These are phyloP conservation scores for Salpingoeca rosetta DNA, from an alignment of 78 protist species.

Conservation along the genomic window DNA sequence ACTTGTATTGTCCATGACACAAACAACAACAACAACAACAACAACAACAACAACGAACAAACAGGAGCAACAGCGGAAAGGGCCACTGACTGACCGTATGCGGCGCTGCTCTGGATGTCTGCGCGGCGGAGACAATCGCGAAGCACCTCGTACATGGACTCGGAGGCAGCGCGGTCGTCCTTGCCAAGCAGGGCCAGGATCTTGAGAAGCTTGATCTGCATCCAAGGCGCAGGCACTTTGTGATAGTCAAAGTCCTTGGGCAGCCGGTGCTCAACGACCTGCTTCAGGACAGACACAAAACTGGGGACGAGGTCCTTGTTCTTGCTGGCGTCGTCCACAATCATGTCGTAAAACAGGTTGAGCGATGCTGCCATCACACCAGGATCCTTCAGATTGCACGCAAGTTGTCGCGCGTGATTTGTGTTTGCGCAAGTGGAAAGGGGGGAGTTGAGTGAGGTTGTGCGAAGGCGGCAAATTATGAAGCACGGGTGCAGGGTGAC, in stretches of 20 bases:
- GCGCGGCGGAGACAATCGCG: slow-evolving; percentile 55
- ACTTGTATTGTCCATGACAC: too few species aligned
- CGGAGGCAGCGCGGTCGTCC: slow-evolving; percentile 9
- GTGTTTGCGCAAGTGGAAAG: too few species aligned
- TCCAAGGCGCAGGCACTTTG: slow-evolving; percentile 91
- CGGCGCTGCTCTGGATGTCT: slow-evolving; percentile 13
- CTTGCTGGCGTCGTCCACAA: slow-evolving; percentile 6
- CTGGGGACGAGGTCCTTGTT: slow-evolving; percentile 59
- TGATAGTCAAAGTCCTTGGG: slow-evolving; percentile 74
- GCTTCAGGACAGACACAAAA: slow-evolving; percentile 73
- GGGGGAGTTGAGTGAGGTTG: too few species aligned
- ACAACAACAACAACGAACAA: too few species aligned
- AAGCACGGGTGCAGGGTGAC: neutral
- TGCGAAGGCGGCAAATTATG: neutral
- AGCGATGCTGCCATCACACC: slow-evolving; percentile 79
- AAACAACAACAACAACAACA: too few species aligned
- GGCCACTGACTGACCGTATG: neutral
- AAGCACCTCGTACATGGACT: slow-evolving; percentile 53
- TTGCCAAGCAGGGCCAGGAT: slow-evolving; percentile 65
- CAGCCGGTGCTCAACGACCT: slow-evolving; percentile 72
- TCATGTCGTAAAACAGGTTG: slow-evolving; percentile 32
- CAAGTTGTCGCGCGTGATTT: too few species aligned
- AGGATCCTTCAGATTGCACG: slow-evolving; percentile 77
- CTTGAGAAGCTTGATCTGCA: slow-evolving; percentile 78
- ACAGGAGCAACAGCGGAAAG: too few species aligned